A percentile compares a stretch with the other conserved stretches of the same genome.
These are phyloP conservation scores for Ceratobasidium papillatum DNA, from an alignment of 1,284 basidiomycete species.

Conservation along the genomic window DNA sequence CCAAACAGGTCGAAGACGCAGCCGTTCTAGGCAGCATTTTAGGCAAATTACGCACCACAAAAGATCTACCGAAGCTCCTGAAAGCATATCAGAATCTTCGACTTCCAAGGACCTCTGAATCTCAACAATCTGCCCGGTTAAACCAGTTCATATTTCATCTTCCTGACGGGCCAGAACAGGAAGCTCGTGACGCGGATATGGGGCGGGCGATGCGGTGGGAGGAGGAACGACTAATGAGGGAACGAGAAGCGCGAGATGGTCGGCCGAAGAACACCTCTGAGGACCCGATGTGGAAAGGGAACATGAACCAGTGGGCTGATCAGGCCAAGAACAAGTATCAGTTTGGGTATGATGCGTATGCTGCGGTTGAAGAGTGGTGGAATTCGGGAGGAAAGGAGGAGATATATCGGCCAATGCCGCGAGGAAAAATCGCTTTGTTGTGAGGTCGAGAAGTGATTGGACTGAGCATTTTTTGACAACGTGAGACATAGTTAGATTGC, in stretches of 20 bases:
- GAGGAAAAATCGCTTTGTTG: too few relatives aligned
- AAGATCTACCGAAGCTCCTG: constrained; percentile 58
- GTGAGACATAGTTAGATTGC: too few relatives aligned
- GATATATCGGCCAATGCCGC: not conserved
- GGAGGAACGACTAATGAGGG: not conserved
- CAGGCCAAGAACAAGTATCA: constrained; percentile 42
- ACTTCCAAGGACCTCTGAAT: constrained; percentile 40
- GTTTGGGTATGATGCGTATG: constrained; percentile 45
- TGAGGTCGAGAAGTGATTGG: too few relatives aligned
- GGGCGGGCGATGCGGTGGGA: constrained; percentile 41
- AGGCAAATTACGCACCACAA: constrained; percentile 59
- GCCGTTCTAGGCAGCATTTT: constrained; percentile 67
- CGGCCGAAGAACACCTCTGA: not conserved
- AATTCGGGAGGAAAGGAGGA: constrained; percentile 39
- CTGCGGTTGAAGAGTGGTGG: constrained; percentile 44
- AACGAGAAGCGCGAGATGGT: constrained; percentile 9
- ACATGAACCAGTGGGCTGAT: constrained; percentile 45
- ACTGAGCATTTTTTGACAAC: too few relatives aligned
- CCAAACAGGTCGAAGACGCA: constrained; percentile 57
- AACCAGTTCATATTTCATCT: constrained; percentile 45
- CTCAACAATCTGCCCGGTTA: constrained; percentile 40
- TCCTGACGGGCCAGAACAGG: constrained; percentile 44
- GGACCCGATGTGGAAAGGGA: constrained; percentile 26
- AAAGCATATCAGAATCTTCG: constrained; percentile 44
- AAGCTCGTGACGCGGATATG: constrained; percentile 43